phyloP scores from a whole-genome alignment of 345 rosid genomes.

The Melaleuca quinquenervia region DNA sequence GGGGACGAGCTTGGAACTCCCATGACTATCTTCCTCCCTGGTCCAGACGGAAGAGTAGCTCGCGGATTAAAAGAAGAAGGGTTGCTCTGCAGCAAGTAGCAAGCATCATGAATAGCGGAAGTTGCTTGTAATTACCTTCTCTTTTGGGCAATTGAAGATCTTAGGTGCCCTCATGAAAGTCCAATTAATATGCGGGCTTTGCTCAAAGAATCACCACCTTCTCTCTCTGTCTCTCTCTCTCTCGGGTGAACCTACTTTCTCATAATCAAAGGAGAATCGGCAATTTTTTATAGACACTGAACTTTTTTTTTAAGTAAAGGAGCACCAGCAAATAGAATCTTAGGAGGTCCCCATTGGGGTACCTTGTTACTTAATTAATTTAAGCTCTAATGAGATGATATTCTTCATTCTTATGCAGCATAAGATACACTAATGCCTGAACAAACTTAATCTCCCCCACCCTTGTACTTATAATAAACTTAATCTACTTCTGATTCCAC shows the following conservation, averaged over 20 bases:
- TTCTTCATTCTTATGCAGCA: background rate
- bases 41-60: background rate
- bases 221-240: background rate
- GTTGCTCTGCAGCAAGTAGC: background rate
- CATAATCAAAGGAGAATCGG: background rate
- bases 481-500: background rate
- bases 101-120: background rate
- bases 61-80: background rate
- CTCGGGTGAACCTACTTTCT: background rate
- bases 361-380: background rate
- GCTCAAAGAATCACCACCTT: background rate
- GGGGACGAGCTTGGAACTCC: accelerated
- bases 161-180: background rate
- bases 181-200: background rate
- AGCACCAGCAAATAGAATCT: background rate
- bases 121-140: background rate
- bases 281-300: background rate
- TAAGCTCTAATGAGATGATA: background rate
- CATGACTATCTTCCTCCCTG: too few species aligned
- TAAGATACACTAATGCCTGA: background rate
- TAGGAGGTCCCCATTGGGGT: background rate
- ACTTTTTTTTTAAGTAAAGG: background rate
- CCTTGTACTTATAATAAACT: background rate
- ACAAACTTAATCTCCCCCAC: background rate
- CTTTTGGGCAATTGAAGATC: background rate